phyloP scores from a whole-genome alignment of 192 early-diverging fungal genomes.

The Ambispora gerdemannii region DNA sequence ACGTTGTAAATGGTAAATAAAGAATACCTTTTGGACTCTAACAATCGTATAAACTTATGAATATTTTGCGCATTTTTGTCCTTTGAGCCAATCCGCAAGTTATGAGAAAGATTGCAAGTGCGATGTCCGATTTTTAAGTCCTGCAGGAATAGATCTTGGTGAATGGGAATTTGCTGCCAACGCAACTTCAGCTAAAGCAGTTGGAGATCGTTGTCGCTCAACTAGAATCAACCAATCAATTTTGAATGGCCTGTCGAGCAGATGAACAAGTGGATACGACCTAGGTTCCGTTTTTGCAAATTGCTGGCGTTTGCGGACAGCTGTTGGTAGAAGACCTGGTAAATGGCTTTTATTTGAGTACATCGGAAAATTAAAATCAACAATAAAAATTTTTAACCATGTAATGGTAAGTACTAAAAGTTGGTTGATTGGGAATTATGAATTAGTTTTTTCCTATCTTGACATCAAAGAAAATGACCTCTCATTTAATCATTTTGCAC shows the following conservation, averaged over 20 bases:
- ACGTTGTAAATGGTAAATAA: conserved; percentile 30
- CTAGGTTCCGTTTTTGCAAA: conserved; percentile 26
- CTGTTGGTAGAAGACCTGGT: conserved; percentile 29
- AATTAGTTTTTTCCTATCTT: conserved; percentile 27
- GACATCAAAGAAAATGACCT: conserved; percentile 26
- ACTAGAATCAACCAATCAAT: conserved; percentile 30
- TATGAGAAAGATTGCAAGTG: conserved; percentile 11
- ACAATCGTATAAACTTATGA: conserved; percentile 16
- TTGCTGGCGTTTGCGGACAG: conserved; percentile 20
- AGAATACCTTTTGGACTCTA: conserved; percentile 19
- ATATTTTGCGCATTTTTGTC: conserved; percentile 19
- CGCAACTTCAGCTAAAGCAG: conserved; percentile 25
- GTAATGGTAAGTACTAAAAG: conserved; percentile 19
- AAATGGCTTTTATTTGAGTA: conserved; percentile 27
- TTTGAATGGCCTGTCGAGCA: conserved; percentile 25
- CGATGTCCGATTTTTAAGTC: conserved; percentile 19
- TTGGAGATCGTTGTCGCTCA: conserved; percentile 22
- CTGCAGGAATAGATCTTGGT: conserved; percentile 26
- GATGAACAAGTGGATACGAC: conserved; percentile 21
- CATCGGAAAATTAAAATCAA: conserved; percentile 27
- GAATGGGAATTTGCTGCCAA: conserved; percentile 30
- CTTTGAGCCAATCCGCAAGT: background rate
- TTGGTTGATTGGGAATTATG: background rate
- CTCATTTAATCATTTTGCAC: conserved; percentile 14
- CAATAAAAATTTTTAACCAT: conserved; percentile 31